Percentiles rank a stretch among this genome's conserved stretches.
These are phyloP conservation scores for Colletotrichum brevisporum DNA, from an alignment of 2,329 filamentous ascomycete genomes.

Conservation along the genomic window DNA sequence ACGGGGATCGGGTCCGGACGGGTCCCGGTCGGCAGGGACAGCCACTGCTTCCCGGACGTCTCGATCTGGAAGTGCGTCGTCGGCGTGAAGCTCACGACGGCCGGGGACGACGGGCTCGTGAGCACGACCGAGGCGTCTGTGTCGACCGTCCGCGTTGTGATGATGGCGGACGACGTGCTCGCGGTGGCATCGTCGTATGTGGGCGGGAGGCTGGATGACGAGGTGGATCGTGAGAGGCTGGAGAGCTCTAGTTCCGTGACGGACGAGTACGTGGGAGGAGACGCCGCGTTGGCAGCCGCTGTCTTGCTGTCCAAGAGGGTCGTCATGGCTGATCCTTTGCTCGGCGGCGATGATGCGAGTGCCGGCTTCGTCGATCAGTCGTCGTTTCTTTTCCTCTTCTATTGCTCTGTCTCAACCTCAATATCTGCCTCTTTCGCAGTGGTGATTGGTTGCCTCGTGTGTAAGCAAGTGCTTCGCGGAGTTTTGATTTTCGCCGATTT, in stretches of 20 bases:
- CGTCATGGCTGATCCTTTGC: slow-evolving; percentile 10
- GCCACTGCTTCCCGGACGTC: slow-evolving; percentile 57
- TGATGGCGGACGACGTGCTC: slow-evolving; percentile 21
- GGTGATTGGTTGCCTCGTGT: too few species aligned
- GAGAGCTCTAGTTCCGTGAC: slow-evolving; percentile 20
- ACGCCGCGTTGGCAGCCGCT: background rate
- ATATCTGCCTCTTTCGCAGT: too few species aligned
- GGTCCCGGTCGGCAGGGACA: slow-evolving; percentile 58
- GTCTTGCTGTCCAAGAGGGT: background rate
- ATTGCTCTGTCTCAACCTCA: too few species aligned
- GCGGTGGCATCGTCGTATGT: slow-evolving; percentile 46
- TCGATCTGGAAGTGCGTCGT: slow-evolving; percentile 65
- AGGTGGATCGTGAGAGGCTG: background rate
- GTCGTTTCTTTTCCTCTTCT: too few species aligned
- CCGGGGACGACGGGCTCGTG: slow-evolving; percentile 24
- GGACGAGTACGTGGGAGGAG: slow-evolving; percentile 11
- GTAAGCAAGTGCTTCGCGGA: too few species aligned
- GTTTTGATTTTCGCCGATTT: too few species aligned
- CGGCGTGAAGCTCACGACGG: slow-evolving; percentile 53
- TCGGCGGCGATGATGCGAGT: too few species aligned
- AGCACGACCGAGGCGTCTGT: background rate
- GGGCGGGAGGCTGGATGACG: slow-evolving; percentile 43
- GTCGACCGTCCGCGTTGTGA: background rate
- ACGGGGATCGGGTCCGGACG: slow-evolving; percentile 57
- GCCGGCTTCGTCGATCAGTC: too few species aligned